Percentiles rank a stretch among this genome's conserved stretches.
Conservation (phyloP, 2,329 filamentous ascomycete genomes). For the Aureobasidium sp. region DNA sequence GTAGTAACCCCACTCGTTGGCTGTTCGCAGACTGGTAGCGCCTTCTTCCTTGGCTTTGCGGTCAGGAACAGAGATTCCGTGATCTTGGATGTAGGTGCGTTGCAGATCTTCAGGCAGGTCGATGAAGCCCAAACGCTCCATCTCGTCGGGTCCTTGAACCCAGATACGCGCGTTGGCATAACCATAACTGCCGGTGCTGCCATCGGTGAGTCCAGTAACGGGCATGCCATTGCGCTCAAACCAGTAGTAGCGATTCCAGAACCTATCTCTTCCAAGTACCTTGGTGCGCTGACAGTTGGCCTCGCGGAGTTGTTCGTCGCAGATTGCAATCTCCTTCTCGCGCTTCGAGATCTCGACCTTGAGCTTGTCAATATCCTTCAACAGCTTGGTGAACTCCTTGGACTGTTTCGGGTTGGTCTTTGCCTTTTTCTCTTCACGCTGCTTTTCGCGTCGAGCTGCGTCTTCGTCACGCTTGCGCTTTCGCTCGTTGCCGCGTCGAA, state of each 20-base stretch:
- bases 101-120: conserved; percentile 64
- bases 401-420: conserved; percentile 54
- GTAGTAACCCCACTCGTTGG: conserved; percentile 84
- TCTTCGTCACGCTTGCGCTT: conserved; percentile 48
- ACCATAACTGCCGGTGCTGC: conserved; percentile 74
- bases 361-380: conserved; percentile 84
- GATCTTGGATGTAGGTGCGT: conserved; percentile 65
- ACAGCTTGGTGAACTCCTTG: conserved; percentile 77
- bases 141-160: conserved; percentile 89
- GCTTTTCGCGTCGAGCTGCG: conserved; percentile 57
- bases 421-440: conserved; percentile 53
- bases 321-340: conserved; percentile 73
- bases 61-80: conserved; percentile 74
- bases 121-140: conserved; percentile 79
- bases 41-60: conserved; percentile 83
- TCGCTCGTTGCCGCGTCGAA: conserved; percentile 49
- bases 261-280: conserved; percentile 85
- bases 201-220: conserved; percentile 75
- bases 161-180: conserved; percentile 95
- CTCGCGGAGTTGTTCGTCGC: conserved; percentile 89
- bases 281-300: conserved; percentile 87
- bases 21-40: conserved; percentile 63
- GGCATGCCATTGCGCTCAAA: conserved; percentile 99
- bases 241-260: conserved; percentile 99
- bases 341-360: conserved; percentile 70